Evolutionary conservation across 768 basidiomycete genomes (phyloP).

Genomic region (Arthromyces matolae): DNA sequence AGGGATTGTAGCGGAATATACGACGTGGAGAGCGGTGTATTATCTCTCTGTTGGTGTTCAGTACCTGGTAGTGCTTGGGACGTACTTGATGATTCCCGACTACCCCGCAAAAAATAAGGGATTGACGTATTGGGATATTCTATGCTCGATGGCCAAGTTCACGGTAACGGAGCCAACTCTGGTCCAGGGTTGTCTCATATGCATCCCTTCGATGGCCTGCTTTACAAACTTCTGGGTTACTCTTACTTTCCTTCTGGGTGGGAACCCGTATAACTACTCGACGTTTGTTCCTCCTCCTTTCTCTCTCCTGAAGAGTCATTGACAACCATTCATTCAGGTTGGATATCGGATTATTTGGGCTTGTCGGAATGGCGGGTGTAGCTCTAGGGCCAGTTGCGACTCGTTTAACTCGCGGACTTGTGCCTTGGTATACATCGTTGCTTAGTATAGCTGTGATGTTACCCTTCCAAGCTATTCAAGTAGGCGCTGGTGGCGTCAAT

Average conservation of each 20-base stretch:
- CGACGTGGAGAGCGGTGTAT: conserved; percentile 69
- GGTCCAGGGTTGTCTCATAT: conserved; percentile 61
- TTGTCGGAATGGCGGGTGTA: conserved; percentile 69
- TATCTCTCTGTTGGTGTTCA: conserved; percentile 75
- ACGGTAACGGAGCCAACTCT: conserved; percentile 73
- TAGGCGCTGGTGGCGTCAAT: conserved; percentile 62
- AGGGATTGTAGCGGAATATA: conserved; percentile 68
- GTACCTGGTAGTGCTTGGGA: conserved; percentile 46
- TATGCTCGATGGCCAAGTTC: conserved; percentile 73
- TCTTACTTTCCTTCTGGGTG: conserved; percentile 75
- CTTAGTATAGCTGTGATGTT: conserved; percentile 44
- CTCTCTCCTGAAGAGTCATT: background rate
- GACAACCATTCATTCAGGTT: conserved; percentile 24
- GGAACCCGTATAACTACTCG: conserved; percentile 68
- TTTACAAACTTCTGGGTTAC: conserved; percentile 65
- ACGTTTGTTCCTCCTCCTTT: conserved; percentile 41
- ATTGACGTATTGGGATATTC: conserved; percentile 61
- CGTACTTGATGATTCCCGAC: conserved; percentile 69
- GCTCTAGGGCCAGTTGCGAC: conserved; percentile 66
- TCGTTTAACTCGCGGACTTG: conserved; percentile 57
- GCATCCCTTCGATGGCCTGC: conserved; percentile 54
- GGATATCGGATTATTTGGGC: conserved; percentile 67
- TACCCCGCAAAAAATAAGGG: conserved; percentile 70
- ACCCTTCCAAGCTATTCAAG: conserved; percentile 56
- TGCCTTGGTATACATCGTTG: conserved; percentile 74